phyloP scores from a whole-genome alignment of 768 basidiomycete genomes.

The Hirschioporus abietinus region DNA sequence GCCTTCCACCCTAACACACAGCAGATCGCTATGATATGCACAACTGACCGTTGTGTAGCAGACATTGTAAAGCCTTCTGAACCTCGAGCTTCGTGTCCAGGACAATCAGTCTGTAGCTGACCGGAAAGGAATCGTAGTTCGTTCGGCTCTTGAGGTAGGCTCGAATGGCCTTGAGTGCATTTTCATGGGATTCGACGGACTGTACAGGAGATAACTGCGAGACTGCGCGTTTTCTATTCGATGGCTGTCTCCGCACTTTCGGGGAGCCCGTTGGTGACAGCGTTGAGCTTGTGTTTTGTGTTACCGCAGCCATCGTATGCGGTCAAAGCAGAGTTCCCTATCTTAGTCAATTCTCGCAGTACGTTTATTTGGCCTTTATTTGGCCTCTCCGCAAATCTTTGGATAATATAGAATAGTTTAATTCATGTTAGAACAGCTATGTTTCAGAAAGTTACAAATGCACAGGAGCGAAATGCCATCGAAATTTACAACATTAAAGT shows the following conservation, averaged over 20 bases:
- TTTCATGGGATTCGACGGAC: constrained; percentile 59
- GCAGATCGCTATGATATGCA: constrained; percentile 6
- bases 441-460: neutral
- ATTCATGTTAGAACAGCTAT: neutral
- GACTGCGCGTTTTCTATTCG: constrained; percentile 48
- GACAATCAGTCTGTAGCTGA: constrained; percentile 94
- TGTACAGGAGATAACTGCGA: constrained; percentile 55
- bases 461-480: neutral
- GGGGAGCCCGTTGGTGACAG: constrained; percentile 48
- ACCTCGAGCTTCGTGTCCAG: constrained; percentile 95
- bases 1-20: neutral
- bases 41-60: constrained; percentile 67
- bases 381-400: neutral
- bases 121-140: constrained; percentile 95
- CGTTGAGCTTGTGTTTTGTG: constrained; percentile 31
- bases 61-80: constrained; percentile 88
- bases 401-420: neutral
- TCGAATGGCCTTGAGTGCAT: constrained; percentile 66
- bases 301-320: constrained; percentile 2
- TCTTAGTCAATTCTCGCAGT: neutral
- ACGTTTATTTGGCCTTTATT: neutral
- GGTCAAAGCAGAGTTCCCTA: neutral
- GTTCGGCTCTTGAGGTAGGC: constrained; percentile 78
- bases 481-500: neutral
- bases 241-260: constrained; percentile 49